Evolutionary conservation across 2,329 filamentous ascomycete species (phyloP).

Genomic region (Xylariales sp.): DNA sequence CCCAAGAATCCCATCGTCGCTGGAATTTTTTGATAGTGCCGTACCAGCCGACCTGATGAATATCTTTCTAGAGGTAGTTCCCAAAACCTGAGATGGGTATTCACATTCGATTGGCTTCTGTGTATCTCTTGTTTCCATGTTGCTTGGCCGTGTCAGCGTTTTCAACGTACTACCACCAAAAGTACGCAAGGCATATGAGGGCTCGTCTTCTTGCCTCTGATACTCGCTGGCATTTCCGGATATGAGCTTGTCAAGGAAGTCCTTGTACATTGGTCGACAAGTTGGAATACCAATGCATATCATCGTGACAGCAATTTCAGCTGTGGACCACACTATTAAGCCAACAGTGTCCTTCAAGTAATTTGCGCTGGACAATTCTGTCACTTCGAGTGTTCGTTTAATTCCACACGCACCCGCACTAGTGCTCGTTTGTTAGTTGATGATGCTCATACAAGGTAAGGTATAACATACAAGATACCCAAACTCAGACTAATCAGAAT

Average conservation of each 20-base stretch:
- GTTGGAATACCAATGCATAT: conserved; percentile 16
- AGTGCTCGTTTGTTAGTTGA: neutral
- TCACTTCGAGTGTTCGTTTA: conserved; percentile 4
- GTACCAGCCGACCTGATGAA: too few species aligned
- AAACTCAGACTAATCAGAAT: conserved; percentile 6
- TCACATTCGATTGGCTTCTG: too few species aligned
- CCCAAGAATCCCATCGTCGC: too few species aligned
- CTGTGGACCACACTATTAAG: conserved; percentile 5
- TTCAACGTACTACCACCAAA: too few species aligned
- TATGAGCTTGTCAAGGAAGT: conserved; percentile 5
- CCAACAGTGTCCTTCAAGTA: conserved; percentile 4
- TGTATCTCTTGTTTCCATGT: too few species aligned
- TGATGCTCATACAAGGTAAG: neutral
- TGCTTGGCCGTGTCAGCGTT: too few species aligned
- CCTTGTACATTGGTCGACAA: conserved; percentile 12
- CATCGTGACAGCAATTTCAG: conserved; percentile 12
- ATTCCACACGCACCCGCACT: conserved; percentile 5
- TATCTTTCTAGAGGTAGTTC: too few species aligned
- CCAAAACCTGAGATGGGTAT: too few species aligned
- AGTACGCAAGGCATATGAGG: too few species aligned
- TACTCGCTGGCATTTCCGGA: neutral
- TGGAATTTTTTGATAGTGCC: too few species aligned
- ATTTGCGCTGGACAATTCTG: neutral
- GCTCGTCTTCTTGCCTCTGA: too few species aligned
- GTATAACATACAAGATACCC: conserved; percentile 1